phyloP scores from a whole-genome alignment of 2,329 filamentous ascomycete species.

The Diaporthe longicolla region DNA sequence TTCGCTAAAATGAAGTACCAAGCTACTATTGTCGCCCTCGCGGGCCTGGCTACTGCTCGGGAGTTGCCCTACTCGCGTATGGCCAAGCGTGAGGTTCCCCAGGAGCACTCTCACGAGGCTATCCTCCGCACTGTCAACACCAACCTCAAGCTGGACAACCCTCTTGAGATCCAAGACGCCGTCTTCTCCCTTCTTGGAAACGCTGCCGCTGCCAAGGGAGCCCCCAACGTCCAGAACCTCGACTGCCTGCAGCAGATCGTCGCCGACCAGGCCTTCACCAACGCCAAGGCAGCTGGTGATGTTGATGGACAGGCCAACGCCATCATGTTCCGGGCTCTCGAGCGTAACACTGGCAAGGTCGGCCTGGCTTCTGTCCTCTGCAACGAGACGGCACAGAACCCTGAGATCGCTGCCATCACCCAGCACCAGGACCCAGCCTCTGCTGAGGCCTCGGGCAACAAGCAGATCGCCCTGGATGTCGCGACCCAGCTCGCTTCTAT shows the following conservation, averaged over 20 bases:
- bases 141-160: constrained; percentile 62
- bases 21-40: constrained; percentile 50
- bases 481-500: constrained; percentile 72
- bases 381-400: constrained; percentile 70
- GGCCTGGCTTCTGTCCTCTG: constrained; percentile 71
- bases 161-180: constrained; percentile 60
- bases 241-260: constrained; percentile 72
- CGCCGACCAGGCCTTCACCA: constrained; percentile 73
- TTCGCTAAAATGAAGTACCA: constrained; percentile 52
- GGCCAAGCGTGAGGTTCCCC: constrained; percentile 63
- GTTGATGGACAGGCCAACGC: constrained; percentile 66
- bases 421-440: constrained; percentile 80
- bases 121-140: constrained; percentile 56
- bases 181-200: constrained; percentile 67
- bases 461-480: constrained; percentile 70
- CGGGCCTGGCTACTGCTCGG: constrained; percentile 50
- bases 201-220: constrained; percentile 52
- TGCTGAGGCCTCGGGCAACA: constrained; percentile 70
- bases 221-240: constrained; percentile 56
- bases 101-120: constrained; percentile 65
- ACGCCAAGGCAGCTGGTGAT: constrained; percentile 69
- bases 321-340: constrained; percentile 67
- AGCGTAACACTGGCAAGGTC: constrained; percentile 73
- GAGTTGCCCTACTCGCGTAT: constrained; percentile 47
- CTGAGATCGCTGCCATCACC: constrained; percentile 74